Evolutionary conservation across 805 yeast genomes (phyloP).

Genomic region (Kazachstania kunashirensis): DNA sequence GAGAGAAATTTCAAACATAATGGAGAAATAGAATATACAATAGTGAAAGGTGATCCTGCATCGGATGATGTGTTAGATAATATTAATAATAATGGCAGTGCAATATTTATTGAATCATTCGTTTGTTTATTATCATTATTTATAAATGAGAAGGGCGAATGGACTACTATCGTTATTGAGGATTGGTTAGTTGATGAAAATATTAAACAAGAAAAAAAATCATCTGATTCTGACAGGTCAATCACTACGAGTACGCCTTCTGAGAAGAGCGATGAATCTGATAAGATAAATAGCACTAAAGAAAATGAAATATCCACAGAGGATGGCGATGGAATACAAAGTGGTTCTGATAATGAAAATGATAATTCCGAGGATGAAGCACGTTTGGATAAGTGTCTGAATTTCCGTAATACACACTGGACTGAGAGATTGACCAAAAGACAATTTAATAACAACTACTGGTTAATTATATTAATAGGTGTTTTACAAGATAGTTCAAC

Average conservation of each 20-base stretch:
- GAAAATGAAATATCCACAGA: conserved; percentile 2
- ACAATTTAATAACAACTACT: conserved; percentile 70
- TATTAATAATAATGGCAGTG: conserved; percentile 18
- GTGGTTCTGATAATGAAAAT: conserved; percentile 14
- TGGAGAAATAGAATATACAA: conserved; percentile 9
- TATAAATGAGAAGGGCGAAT: conserved; percentile 27
- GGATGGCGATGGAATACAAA: conserved; percentile 7
- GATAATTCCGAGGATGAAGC: conserved; percentile 11
- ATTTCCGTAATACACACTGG: conserved; percentile 61
- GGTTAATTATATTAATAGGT: conserved; percentile 75
- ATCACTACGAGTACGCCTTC: no score
- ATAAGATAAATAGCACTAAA: neutral
- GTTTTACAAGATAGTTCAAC: conserved; percentile 37
- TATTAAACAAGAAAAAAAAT: neutral
- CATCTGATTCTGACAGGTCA: no score
- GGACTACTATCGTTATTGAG: conserved; percentile 24
- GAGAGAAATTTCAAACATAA: conserved; percentile 4
- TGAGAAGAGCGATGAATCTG: no score
- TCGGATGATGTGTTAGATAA: conserved; percentile 21
- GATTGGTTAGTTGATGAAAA: conserved; percentile 19
- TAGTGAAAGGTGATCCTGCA: conserved; percentile 15
- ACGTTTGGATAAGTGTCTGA: conserved; percentile 33
- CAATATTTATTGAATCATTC: conserved; percentile 22
- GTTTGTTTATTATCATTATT: conserved; percentile 25
- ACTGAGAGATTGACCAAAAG: conserved; percentile 65